Base-by-base conservation (phyloP, 805 yeast species). In the Saitoella complicata region DNA sequence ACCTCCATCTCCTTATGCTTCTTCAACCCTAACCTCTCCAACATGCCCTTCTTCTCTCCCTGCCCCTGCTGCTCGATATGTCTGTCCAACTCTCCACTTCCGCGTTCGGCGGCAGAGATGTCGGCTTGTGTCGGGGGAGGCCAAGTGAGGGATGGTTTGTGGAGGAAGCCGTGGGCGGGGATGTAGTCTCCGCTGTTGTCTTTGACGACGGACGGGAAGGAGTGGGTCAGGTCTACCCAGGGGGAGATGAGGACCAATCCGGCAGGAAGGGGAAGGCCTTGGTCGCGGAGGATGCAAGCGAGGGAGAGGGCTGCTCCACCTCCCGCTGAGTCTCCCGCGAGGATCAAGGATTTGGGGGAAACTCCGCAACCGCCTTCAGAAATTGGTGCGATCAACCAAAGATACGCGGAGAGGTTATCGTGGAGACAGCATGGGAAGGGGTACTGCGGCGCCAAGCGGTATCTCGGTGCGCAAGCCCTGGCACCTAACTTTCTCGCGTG, bases 311-410 rank as follows among this genome's bases (percentile, higher is more conserved):
- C 36, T 6, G 50, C 12, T n/a, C 45, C 21, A 4, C 49, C 53
- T 6, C 53, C 53, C 1, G 53, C 39, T 7, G 53, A 50, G 37
- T 51, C 53, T 11, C 53, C 53, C 7, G 47, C 49, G 40, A 51
- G 41, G 12, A 50, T 38, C 29, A 51, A 40, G 21, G 31, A 12
- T 39, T 39, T 13, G 11, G 42, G 42, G 7, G 31, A n/a, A 21
- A 21, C 21, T 4, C 21, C 21, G 21, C 21, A 21, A 21, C 21
- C 21, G 4, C 21, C 21, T 21, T 21, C 21, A 4, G 21, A 21
- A 6, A 11, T 30, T 7, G 12, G 11, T 29, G 21, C 11, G 11
- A 39, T n/a, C 12, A 39, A 8, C 11, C 11, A 39, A 8, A 39
- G 32, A 11, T 39, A 39, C 5, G 34, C n/a, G 7, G 42, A 39